Conservation (phyloP, 305 asterid genomes). For the Fraxinus paxiana region DNA sequence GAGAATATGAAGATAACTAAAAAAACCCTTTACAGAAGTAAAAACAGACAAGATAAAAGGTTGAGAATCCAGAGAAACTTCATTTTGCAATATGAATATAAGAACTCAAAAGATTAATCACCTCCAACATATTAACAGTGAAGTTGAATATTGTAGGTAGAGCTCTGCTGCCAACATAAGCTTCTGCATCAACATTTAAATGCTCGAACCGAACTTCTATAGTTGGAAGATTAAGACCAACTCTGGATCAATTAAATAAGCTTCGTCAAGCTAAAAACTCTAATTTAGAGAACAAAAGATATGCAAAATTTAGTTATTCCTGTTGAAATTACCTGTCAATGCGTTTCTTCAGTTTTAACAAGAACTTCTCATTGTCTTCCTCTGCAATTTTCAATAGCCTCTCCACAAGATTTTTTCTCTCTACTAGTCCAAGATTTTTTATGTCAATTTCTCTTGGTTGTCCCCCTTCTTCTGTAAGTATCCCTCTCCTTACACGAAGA, state of each 20-base stretch:
- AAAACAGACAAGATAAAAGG: constrained; percentile 2
- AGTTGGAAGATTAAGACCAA: constrained; percentile 74
- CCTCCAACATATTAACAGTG: constrained; percentile 74
- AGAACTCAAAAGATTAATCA: constrained; percentile 24
- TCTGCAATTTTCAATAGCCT: constrained; percentile 65
- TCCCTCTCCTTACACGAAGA: constrained; percentile 67
- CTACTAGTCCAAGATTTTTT: constrained; percentile 56
- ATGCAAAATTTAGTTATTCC: background rate
- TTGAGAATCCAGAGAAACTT: background rate
- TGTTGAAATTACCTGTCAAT: constrained; percentile 52
- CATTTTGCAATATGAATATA: background rate
- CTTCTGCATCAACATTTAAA: constrained; percentile 76
- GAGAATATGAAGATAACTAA: constrained; percentile 56
- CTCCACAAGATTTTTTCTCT: constrained; percentile 61
- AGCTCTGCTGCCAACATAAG: constrained; percentile 70
- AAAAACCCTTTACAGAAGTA: constrained; percentile 45
- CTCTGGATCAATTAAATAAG: constrained; percentile 42
- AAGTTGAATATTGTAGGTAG: constrained; percentile 83
- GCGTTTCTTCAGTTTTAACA: constrained; percentile 67
- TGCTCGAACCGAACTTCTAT: constrained; percentile 90
- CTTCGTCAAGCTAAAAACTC: background rate
- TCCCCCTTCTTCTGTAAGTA: constrained; percentile 60
- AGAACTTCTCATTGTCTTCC: constrained; percentile 81
- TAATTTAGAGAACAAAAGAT: background rate
- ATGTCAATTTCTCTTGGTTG: constrained; percentile 58